A percentile compares a stretch with the other conserved stretches of the same genome.
Conservation (phyloP, 2,329 filamentous ascomycete species). For the Xylaria sp. region DNA sequence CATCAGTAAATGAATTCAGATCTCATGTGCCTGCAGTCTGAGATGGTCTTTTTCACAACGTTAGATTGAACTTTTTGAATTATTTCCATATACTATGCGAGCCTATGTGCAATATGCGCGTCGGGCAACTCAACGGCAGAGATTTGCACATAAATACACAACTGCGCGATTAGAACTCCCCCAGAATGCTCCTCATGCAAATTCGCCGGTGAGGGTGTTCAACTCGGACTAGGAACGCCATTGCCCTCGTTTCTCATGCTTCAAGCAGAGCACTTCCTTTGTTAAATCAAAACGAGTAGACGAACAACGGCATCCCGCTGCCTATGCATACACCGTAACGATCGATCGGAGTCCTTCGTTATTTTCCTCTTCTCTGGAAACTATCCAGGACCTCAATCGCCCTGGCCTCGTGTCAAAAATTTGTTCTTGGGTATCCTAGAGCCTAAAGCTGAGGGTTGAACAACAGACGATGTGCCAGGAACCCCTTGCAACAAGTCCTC, state of each 20-base stretch:
- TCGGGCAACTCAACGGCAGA: not conserved
- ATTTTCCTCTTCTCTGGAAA: constrained; percentile 1
- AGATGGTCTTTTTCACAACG: not conserved
- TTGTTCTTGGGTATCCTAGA: constrained; percentile 20
- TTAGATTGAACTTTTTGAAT: not conserved
- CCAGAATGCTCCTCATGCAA: constrained; percentile 1
- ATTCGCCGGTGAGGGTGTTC: not conserved
- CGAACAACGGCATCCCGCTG: constrained; percentile 2
- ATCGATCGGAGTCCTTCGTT: constrained; percentile 20
- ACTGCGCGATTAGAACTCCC: constrained; percentile 8
- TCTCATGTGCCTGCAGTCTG: too few relatives aligned
- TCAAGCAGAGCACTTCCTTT: constrained; percentile 2
- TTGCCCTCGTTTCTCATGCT: not conserved
- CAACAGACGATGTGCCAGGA: not conserved
- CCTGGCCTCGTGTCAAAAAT: constrained; percentile 22
- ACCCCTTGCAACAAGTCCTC: not conserved
- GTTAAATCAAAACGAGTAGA: constrained; percentile 4
- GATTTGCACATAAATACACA: constrained; percentile 11
- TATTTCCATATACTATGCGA: constrained; percentile 22
- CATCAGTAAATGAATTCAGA: too few relatives aligned
- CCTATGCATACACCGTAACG: constrained; percentile 14
- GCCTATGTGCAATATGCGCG: constrained; percentile 22
- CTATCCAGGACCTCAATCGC: constrained; percentile 27
- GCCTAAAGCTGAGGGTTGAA: not conserved
- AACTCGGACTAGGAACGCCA: not conserved